phyloP scores from a whole-genome alignment of 176 grass and related monocot species.

The Cenchrus americanus region DNA sequence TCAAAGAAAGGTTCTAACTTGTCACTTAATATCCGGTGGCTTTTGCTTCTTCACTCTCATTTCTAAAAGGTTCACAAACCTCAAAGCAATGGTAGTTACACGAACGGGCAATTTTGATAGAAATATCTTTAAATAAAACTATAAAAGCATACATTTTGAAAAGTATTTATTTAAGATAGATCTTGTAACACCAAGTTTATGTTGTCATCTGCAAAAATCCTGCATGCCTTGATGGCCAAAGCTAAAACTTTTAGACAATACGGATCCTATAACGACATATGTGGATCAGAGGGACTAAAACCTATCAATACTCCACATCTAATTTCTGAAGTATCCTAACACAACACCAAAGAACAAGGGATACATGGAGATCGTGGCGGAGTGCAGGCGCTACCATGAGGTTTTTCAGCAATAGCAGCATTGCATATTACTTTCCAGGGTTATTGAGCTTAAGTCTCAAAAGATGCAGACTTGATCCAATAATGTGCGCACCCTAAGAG shows the following conservation, averaged over 20 bases:
- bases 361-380: neutral
- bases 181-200: neutral
- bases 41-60: neutral
- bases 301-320: neutral
- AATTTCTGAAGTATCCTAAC: neutral
- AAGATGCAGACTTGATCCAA: neutral
- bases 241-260: neutral
- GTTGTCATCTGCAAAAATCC: neutral
- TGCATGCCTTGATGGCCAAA: neutral
- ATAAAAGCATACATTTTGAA: too few species aligned
- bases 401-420: neutral
- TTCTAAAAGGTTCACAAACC: neutral
- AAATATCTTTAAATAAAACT: too few species aligned
- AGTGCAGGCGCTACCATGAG: neutral
- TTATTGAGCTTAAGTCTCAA: neutral
- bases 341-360: neutral
- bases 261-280: neutral
- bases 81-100: neutral
- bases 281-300: neutral
- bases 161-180: neutral
- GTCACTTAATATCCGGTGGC: neutral
- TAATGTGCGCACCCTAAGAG: neutral
- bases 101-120: too few species aligned
- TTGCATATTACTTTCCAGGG: neutral
- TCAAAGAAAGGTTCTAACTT: neutral